Evolutionary conservation across 257 asterid genomes (phyloP).

Genomic region (Salvia hispanica): DNA sequence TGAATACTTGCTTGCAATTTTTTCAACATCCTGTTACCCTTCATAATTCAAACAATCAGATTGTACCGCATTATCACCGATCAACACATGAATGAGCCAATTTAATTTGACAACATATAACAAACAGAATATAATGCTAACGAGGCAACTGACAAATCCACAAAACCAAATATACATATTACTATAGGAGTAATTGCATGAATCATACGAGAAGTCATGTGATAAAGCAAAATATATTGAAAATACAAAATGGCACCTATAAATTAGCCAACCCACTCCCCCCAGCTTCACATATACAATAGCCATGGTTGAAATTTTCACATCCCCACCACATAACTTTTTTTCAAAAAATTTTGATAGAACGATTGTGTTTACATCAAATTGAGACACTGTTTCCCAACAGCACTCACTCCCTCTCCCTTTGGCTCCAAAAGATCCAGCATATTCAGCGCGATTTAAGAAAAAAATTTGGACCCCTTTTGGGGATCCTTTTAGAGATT

Average conservation of each 20-base stretch:
- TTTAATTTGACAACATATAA: no score
- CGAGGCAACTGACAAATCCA: background rate
- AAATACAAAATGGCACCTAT: conserved; percentile 5
- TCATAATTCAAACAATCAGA: no score
- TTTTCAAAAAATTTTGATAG: conserved; percentile 20
- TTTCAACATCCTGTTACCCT: no score
- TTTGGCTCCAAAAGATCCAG: conserved; percentile 11
- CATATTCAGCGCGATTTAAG: conserved; percentile 14
- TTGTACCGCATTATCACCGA: no score
- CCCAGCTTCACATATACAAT: background rate
- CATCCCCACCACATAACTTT: background rate
- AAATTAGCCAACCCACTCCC: conserved; percentile 14
- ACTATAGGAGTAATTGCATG: no score
- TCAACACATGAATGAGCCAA: no score
- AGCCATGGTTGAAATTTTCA: background rate
- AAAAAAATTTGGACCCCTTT: conserved; percentile 16
- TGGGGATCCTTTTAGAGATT: conserved; percentile 8
- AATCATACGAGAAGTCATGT: no score
- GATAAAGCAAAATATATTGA: conserved; percentile 7
- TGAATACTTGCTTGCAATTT: no score
- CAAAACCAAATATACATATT: conserved; percentile 17
- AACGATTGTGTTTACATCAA: conserved; percentile 10
- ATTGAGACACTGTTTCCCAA: conserved; percentile 18
- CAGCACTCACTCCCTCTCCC: no score
- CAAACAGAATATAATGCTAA: background rate